Evolutionary conservation across 164 flowering plant genomes (phyloP), one percentile per base, ranked within the genome.

Genomic region (Tinospora cordifolia): DNA sequence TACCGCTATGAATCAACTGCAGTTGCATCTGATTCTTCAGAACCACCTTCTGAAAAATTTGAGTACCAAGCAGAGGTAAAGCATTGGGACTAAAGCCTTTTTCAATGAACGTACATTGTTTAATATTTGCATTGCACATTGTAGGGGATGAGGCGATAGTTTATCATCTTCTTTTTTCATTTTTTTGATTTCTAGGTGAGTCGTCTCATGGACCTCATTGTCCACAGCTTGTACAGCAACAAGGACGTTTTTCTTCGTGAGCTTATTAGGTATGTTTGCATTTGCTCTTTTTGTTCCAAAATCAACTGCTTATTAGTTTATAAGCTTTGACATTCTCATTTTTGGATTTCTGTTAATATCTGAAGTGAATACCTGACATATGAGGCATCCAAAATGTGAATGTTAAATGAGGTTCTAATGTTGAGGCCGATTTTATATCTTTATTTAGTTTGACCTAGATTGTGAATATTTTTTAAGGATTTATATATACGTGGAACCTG

Each of bases 61-160:
- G 98, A 92, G 79, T 95, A 95, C 74, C 98, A 92, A 83, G 98
- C 98, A 14, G 99, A 95, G 93, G 99, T 92, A 71, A 47, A 75
- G 8, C 39, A 8, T 10, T 67, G 58, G 59, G 4, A 5, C 58
- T 25, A 34, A 66, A 17, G 63, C 19, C 2, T 5, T 8, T 54
- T 8, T n/a, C 49, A 36, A 40, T 22, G 62, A 19, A 19, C 22
- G 47, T 0, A 24, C 47, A 19, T 2, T 40, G 9, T 57, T 17
- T 24, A 1, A 72, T 25, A 17, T 24, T 17, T 41, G 41, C 26
- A 40, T 2, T 44, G 62, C 15, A 5, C 59, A 41, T 40, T 66
- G 17, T 54, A 21, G 21, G 40, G 34, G 40, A 21, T 13, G 8
- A 13, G 54, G 63, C 14, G 26, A 49, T 66, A 54, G 17, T 54